Base-by-base conservation (phyloP, 108 stramenopile species). In the Epithemia pelagica region DNA sequence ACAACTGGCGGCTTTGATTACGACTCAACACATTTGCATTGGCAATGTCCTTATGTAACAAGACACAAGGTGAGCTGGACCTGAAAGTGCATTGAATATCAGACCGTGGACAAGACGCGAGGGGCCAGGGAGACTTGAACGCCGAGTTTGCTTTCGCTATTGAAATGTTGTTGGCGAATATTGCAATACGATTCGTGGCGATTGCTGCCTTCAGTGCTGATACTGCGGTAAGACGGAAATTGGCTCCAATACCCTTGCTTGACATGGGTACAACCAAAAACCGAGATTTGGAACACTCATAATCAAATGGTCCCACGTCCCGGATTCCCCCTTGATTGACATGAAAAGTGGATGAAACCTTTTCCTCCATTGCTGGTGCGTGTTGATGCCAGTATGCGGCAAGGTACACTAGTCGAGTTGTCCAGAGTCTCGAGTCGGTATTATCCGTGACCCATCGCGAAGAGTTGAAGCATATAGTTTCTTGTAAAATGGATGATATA, bases 81-180 rank as follows among this genome's bases (percentile, higher is more conserved):
- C 73, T 52, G 52, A 71, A 81, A 52, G 76, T 76, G 54, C 80
- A 81, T 56, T 81, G 80, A 65, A 70, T 64, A 54, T 81, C 80
- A 0, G 52, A 32, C 27, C 80, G 64, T 10, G 62, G 10, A 51
- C 80, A 81, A 22, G 76, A 70, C 18, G 75, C 58, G 0, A 62
- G 62, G 0, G 51, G 24, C 75, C 75, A 80, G 1, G 68, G 74
- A 23, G 68, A 33, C n/a, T 52, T 71, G 8, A 76, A 26, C 24
- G 57, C 61, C 3, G 52, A 56, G 20, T 59, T 66, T 28, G 70
- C 75, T 0, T 64, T 67, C 10, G 37, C 2, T n/a, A n/a, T n/a
- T 54, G 72, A 54, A 23, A 68, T 37, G n/a, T 68, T 64, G 52
- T 79, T 79, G 61, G 71, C 46, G 32, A 83, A 79, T 21, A 79